Conservation (phyloP, 75 land plant species). For the Azolla pinnata region DNA sequence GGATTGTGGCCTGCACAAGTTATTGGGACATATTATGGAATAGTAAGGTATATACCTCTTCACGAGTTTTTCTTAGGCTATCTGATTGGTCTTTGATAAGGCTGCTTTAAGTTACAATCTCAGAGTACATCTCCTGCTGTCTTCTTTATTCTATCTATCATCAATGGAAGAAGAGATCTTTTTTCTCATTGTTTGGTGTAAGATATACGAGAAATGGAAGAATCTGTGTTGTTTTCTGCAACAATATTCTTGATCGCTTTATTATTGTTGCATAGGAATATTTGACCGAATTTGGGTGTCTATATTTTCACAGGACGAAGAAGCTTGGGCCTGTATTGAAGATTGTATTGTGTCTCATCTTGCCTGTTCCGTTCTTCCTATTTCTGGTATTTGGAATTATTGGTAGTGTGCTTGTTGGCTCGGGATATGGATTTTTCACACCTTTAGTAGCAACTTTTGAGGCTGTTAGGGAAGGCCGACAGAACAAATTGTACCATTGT, state of each 20-base stretch:
- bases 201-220: too few species aligned
- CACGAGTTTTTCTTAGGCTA: too few species aligned
- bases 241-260: too few species aligned
- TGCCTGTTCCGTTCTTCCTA: neutral
- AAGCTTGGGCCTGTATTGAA: conserved; percentile 1
- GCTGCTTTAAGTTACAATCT: too few species aligned
- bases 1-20: conserved; percentile 83
- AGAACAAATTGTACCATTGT: neutral
- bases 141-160: too few species aligned
- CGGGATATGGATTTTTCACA: conserved; percentile 7
- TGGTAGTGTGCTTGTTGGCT: conserved; percentile 3
- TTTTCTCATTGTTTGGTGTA: too few species aligned
- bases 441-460: conserved; percentile 7
- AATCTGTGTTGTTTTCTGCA: too few species aligned
- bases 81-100: too few species aligned
- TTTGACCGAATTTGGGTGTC: neutral
- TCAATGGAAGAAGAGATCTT: too few species aligned
- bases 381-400: neutral
- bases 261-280: too few species aligned
- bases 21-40: conserved; percentile 51
- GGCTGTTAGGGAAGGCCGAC: conserved; percentile 1
- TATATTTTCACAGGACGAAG: neutral
- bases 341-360: neutral
- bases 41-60: too few species aligned
- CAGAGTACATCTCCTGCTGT: too few species aligned